phyloP scores from a whole-genome alignment of 257 asterid genomes.

The Knoxia roxburghii region DNA sequence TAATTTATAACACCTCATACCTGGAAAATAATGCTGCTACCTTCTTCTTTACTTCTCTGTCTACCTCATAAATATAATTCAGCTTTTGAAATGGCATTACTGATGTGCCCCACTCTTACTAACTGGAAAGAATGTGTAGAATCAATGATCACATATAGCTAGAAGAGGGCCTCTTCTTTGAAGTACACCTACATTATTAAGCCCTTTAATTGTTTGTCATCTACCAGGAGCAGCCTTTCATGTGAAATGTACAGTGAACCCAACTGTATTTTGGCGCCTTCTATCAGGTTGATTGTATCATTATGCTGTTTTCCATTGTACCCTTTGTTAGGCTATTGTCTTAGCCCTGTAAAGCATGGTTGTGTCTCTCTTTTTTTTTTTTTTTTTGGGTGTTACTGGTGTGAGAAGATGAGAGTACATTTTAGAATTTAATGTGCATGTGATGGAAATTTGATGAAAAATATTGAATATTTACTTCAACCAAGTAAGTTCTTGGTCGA shows the following conservation, averaged over 20 bases:
- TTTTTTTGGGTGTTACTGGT: slow-evolving; percentile 16
- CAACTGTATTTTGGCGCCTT: slow-evolving; percentile 83
- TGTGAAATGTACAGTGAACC: slow-evolving; percentile 80
- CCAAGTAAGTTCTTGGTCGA: too few relatives aligned
- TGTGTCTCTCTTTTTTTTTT: slow-evolving; percentile 17
- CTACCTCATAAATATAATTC: slow-evolving; percentile 65
- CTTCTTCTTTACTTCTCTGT: slow-evolving; percentile 39
- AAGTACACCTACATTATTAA: slow-evolving; percentile 39
- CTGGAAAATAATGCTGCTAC: slow-evolving; percentile 14
- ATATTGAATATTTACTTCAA: too few relatives aligned
- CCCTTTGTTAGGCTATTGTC: slow-evolving; percentile 32
- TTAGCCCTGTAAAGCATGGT: slow-evolving; percentile 33
- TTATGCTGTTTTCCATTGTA: slow-evolving; percentile 22
- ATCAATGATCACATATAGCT: slow-evolving; percentile 56
- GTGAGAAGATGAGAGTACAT: slow-evolving; percentile 4
- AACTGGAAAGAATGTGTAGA: slow-evolving; percentile 47
- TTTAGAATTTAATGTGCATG: background rate
- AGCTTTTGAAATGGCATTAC: slow-evolving; percentile 52
- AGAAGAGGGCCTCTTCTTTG: slow-evolving; percentile 25
- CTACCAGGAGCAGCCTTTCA: slow-evolving; percentile 77
- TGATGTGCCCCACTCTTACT: slow-evolving; percentile 60
- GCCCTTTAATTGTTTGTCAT: slow-evolving; percentile 57
- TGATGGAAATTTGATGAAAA: too few relatives aligned
- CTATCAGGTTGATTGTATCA: slow-evolving; percentile 32
- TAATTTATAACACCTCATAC: slow-evolving; percentile 27